Evolutionary conservation across 495 filamentous ascomycete genomes (phyloP).

Genomic region (Neurospora sp.): DNA sequence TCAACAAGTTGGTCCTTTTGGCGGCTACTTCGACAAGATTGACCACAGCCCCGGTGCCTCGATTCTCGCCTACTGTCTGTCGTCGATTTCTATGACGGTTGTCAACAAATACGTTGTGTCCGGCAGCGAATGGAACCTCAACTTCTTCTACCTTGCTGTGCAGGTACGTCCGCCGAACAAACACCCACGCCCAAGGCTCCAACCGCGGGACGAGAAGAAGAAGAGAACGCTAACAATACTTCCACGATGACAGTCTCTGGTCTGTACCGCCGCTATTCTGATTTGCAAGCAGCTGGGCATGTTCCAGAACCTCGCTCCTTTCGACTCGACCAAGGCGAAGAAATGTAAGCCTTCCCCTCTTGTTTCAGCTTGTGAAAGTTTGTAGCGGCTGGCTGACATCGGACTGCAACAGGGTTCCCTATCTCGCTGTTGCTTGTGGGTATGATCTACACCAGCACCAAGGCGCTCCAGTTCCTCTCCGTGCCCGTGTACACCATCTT

Average conservation of each 20-base stretch:
- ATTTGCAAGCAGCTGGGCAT: constrained; percentile 70
- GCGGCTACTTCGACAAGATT: constrained; percentile 34
- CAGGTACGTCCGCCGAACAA: constrained; percentile 51
- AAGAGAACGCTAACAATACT: constrained; percentile 12
- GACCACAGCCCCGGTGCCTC: constrained; percentile 67
- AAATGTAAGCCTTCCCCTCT: constrained; percentile 52
- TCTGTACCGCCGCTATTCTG: constrained; percentile 85
- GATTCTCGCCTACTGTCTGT: constrained; percentile 82
- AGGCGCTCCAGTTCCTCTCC: constrained; percentile 91
- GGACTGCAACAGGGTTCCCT: constrained; percentile 66
- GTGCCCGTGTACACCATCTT: constrained; percentile 99
- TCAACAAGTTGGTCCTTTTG: constrained; percentile 29
- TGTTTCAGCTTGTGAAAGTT: not conserved
- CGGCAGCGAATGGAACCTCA: constrained; percentile 84
- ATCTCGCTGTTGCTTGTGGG: constrained; percentile 93
- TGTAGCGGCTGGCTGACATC: constrained; percentile 14
- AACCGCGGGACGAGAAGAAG: not conserved
- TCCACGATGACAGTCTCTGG: constrained; percentile 53
- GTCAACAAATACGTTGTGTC: constrained; percentile 99
- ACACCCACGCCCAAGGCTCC: not conserved
- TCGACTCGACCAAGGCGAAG: constrained; percentile 79
- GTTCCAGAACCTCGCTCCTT: constrained; percentile 77
- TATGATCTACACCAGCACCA: constrained; percentile 98
- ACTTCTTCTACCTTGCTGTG: constrained; percentile 85
- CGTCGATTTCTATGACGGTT: constrained; percentile 96